These are phyloP conservation scores for Pseudonitzschia pungens DNA, from an alignment of 108 stramenopile genomes.

Conservation along the genomic window DNA sequence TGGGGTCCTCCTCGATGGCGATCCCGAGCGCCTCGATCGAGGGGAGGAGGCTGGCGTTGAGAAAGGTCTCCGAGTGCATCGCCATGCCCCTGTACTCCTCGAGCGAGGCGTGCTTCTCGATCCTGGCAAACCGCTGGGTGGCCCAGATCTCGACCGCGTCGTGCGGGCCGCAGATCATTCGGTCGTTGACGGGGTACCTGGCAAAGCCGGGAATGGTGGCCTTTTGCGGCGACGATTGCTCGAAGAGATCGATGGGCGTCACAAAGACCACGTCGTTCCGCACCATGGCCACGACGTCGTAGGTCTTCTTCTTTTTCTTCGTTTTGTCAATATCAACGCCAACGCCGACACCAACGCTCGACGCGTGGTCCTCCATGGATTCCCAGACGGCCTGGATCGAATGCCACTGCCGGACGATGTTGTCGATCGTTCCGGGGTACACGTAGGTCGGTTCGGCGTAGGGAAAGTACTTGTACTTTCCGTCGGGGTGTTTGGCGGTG, in stretches of 20 bases:
- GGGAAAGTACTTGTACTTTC: no score
- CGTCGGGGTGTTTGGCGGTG: no score
- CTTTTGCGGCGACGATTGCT: background rate
- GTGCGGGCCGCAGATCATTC: constrained; percentile 50
- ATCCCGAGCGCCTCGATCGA: no score
- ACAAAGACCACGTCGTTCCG: constrained; percentile 40
- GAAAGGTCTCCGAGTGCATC: constrained; percentile 14
- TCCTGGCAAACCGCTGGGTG: constrained; percentile 52
- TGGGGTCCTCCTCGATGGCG: no score
- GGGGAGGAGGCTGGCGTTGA: background rate
- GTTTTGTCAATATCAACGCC: no score
- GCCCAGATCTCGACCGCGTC: constrained; percentile 56
- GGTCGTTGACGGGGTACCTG: constrained; percentile 42
- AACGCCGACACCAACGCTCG: no score
- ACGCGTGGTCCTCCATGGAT: constrained; percentile 20
- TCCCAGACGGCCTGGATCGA: constrained; percentile 20
- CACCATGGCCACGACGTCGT: constrained; percentile 40
- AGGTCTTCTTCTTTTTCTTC: background rate
- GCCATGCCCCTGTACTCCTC: no score
- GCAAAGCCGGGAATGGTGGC: constrained; percentile 26
- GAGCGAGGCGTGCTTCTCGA: no score
- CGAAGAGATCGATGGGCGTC: constrained; percentile 38
- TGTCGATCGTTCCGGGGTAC: constrained; percentile 25
- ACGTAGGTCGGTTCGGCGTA: no score
- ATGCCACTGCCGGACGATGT: constrained; percentile 39